A percentile compares a stretch with the other conserved stretches of the same genome.
Conservation (phyloP, 2,329 filamentous ascomycete species). For the Nigrospora osmanthi region DNA sequence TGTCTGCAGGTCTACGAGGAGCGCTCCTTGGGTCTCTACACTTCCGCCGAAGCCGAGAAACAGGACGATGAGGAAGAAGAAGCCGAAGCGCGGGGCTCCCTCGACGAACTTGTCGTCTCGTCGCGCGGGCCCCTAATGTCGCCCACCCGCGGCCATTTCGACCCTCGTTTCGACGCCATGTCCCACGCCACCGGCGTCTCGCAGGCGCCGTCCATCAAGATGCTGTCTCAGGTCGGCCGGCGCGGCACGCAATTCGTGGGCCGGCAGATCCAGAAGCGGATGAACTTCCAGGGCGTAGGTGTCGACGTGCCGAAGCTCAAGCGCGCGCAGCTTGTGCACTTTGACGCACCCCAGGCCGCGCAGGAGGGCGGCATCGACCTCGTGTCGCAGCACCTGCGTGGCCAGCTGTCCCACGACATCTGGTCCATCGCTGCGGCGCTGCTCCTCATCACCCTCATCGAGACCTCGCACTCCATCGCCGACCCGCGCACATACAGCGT, state of each 20-base stretch:
- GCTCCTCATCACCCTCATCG: constrained; percentile 86
- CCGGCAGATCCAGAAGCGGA: constrained; percentile 8
- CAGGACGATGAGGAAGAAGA: constrained; percentile 9
- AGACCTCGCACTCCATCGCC: constrained; percentile 63
- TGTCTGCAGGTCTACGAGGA: constrained; percentile 44
- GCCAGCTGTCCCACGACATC: constrained; percentile 91
- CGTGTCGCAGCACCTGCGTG: constrained; percentile 59
- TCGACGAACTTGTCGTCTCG: not conserved
- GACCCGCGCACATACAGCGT: constrained; percentile 50
- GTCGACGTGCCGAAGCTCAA: constrained; percentile 2
- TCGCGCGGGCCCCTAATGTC: not conserved
- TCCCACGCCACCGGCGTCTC: constrained; percentile 1
- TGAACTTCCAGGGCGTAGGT: constrained; percentile 15
- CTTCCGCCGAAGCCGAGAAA: constrained; percentile 5
- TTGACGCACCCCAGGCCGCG: constrained; percentile 2
- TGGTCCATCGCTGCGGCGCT: constrained; percentile 95
- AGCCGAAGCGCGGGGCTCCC: not conserved
- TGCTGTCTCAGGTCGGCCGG: not conserved
- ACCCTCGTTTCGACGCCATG: constrained; percentile 1
- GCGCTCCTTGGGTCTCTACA: constrained; percentile 42
- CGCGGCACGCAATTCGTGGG: constrained; percentile 3
- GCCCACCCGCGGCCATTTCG: not conserved
- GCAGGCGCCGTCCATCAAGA: constrained; percentile 1
- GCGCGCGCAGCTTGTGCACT: constrained; percentile 8
- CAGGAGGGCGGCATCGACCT: constrained; percentile 1